phyloP scores from a whole-genome alignment of 2,329 filamentous ascomycete genomes.

The Mariannaea elegans region DNA sequence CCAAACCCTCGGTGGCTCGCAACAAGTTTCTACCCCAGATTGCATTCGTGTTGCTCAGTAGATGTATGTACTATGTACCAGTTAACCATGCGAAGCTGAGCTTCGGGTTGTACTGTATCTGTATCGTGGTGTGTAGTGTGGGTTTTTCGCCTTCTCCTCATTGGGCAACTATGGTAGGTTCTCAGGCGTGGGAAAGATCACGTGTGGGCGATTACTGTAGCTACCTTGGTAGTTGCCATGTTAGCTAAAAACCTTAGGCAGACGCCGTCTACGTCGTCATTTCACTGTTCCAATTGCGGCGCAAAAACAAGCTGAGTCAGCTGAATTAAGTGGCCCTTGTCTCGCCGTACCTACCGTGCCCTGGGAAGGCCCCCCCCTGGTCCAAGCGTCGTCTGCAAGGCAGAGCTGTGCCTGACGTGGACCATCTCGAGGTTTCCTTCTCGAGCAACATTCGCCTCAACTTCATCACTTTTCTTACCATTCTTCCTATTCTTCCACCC shows the following conservation, averaged over 20 bases:
- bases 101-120: too few relatives aligned
- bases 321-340: conserved; percentile 30
- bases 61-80: too few relatives aligned
- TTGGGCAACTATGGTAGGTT: too few relatives aligned
- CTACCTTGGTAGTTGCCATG: background rate
- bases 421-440: conserved; percentile 44
- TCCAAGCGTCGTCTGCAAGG: conserved; percentile 44
- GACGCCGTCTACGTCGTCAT: conserved; percentile 18
- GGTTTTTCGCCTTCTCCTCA: too few relatives aligned
- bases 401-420: conserved; percentile 59
- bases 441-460: conserved; percentile 39
- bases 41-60: too few relatives aligned
- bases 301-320: conserved; percentile 22
- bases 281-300: conserved; percentile 11
- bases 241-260: conserved; percentile 4
- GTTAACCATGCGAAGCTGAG: too few relatives aligned
- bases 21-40: background rate
- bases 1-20: conserved; percentile 2
- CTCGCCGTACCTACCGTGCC: conserved; percentile 24
- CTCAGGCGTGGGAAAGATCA: too few relatives aligned
- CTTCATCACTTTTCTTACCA: conserved; percentile 27
- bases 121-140: too few relatives aligned
- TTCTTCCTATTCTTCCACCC: conserved; percentile 22
- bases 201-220: background rate
- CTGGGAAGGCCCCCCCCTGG: conserved; percentile 33